phyloP scores from a whole-genome alignment of 805 yeast species.

The Candida silvatica region DNA sequence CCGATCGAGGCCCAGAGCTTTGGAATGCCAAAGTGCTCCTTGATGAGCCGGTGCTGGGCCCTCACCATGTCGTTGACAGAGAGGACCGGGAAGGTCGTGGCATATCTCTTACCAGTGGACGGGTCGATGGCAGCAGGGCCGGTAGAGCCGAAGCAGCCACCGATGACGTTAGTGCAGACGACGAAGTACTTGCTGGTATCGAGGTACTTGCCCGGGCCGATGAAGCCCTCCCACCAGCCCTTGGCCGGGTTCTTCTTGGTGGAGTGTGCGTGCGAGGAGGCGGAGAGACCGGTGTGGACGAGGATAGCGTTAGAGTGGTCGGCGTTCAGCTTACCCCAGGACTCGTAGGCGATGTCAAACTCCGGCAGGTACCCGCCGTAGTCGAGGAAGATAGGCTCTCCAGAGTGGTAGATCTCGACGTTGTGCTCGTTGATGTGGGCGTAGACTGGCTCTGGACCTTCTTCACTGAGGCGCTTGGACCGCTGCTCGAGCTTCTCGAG shows the following conservation, averaged over 20 bases:
- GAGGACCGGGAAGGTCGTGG: slow-evolving; percentile 79
- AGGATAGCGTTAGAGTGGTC: slow-evolving; percentile 65
- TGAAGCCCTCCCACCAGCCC: slow-evolving; percentile 96
- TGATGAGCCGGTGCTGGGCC: slow-evolving; percentile 69
- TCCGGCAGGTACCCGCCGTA: slow-evolving; percentile 72
- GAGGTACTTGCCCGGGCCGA: slow-evolving; percentile 72
- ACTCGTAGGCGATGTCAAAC: slow-evolving; percentile 82
- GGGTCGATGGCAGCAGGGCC: slow-evolving; percentile 85
- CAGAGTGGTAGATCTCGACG: slow-evolving; percentile 46
- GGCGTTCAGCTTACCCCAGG: slow-evolving; percentile 74
- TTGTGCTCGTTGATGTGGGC: slow-evolving; percentile 58
- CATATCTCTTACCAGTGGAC: slow-evolving; percentile 56
- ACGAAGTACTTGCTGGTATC: slow-evolving; percentile 80
- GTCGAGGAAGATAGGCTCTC: slow-evolving; percentile 62
- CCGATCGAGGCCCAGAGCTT: slow-evolving; percentile 78
- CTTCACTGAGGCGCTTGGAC: slow-evolving; percentile 35
- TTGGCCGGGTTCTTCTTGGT: slow-evolving; percentile 57
- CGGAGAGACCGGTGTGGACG: slow-evolving; percentile 86
- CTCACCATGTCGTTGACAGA: slow-evolving; percentile 87
- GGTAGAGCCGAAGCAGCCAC: slow-evolving; percentile 93
- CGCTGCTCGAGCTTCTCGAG: slow-evolving; percentile 66
- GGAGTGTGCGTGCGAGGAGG: slow-evolving; percentile 89
- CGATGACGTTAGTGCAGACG: slow-evolving; percentile 84
- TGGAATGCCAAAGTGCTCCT: slow-evolving; percentile 49
- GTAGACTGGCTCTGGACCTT: slow-evolving; percentile 85